Conservation (phyloP, 345 rosid genomes). For the Hibiscus tridactylites region DNA sequence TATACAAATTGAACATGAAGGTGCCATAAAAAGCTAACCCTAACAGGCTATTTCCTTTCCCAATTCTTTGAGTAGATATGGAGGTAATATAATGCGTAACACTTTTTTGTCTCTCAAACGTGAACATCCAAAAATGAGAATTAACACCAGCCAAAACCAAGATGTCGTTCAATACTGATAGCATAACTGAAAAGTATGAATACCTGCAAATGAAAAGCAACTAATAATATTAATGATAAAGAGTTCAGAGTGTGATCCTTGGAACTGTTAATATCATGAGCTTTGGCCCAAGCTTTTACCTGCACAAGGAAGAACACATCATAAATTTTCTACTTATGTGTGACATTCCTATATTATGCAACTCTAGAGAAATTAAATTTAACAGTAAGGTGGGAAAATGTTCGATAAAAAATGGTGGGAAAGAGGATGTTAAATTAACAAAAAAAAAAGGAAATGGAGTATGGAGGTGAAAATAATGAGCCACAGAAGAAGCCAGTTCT, state of each 20-base stretch:
- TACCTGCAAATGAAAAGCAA: slow-evolving; percentile 52
- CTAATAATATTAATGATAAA: slow-evolving; percentile 39
- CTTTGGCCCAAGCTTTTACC: slow-evolving; percentile 55
- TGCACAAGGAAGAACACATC: slow-evolving; percentile 13
- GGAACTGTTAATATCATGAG: slow-evolving; percentile 39
- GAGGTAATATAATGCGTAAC: neutral
- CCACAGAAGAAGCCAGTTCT: neutral
- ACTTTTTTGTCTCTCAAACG: neutral
- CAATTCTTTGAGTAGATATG: neutral
- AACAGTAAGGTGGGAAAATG: neutral
- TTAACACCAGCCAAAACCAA: neutral
- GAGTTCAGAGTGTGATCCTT: slow-evolving; percentile 37
- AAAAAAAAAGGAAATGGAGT: neutral
- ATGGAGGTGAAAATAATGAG: neutral
- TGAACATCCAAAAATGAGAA: neutral
- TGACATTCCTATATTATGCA: neutral
- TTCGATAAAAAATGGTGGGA: neutral
- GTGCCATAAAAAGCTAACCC: neutral
- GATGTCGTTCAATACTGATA: neutral
- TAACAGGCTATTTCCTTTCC: neutral
- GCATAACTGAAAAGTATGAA: neutral
- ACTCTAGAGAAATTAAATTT: neutral
- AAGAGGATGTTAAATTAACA: neutral
- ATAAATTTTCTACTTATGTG: neutral
- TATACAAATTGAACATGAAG: neutral